Evolutionary conservation across 1,284 basidiomycete species (phyloP).

Genomic region (Cryptococcus sp.): DNA sequence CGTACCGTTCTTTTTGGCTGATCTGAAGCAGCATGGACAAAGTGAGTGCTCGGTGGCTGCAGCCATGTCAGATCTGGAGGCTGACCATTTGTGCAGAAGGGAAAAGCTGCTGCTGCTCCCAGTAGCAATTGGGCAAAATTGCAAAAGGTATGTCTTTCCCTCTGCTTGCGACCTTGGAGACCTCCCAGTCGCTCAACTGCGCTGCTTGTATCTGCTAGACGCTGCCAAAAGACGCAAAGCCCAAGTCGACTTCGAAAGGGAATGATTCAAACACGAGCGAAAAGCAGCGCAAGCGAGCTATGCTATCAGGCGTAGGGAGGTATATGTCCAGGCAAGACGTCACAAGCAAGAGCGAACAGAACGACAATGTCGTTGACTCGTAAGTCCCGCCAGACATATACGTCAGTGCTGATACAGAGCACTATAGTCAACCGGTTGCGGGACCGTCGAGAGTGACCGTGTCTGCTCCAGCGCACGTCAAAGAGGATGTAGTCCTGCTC

Average conservation of each 20-base stretch:
- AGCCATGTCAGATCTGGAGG: neutral
- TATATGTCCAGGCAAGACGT: slow-evolving; percentile 8
- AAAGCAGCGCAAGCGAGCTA: slow-evolving; percentile 1
- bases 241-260: slow-evolving; percentile 1
- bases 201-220: neutral
- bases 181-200: neutral
- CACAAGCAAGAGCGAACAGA: neutral
- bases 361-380: too few relatives aligned
- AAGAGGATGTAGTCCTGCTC: slow-evolving; percentile 37
- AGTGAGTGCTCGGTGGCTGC: neutral
- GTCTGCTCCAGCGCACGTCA: slow-evolving; percentile 17
- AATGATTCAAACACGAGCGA: neutral
- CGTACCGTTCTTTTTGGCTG: neutral
- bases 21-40: slow-evolving; percentile 11
- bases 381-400: too few relatives aligned
- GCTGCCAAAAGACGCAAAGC: slow-evolving; percentile 1
- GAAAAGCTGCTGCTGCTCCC: slow-evolving; percentile 5
- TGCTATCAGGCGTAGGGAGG: slow-evolving; percentile 3
- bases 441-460: slow-evolving; percentile 20
- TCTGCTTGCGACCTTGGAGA: neutral
- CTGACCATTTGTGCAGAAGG: neutral
- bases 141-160: slow-evolving; percentile 18
- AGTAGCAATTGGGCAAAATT: slow-evolving; percentile 31
- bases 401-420: too few relatives aligned
- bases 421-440: slow-evolving; percentile 3